Conservation (phyloP, 1,284 basidiomycete genomes). For the Leccinum pachyderme region DNA sequence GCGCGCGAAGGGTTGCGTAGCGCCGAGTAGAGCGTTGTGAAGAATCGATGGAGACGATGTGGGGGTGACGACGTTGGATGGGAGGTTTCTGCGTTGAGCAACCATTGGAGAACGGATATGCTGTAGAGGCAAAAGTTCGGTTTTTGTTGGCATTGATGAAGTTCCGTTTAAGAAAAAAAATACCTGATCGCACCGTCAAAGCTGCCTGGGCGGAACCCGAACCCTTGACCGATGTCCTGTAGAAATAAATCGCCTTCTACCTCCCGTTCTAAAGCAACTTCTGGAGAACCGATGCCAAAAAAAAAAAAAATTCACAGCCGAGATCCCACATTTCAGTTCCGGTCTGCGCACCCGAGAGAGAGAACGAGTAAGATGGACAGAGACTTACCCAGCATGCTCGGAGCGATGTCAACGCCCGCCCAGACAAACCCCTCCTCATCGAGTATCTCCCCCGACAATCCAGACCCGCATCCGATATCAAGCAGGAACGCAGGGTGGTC, state of each 20-base stretch:
- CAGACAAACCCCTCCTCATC: conserved; percentile 94
- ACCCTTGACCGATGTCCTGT: conserved; percentile 91
- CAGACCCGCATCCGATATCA: conserved; percentile 98
- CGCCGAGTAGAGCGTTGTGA: conserved; percentile 92
- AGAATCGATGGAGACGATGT: conserved; percentile 89
- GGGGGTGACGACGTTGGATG: conserved; percentile 90
- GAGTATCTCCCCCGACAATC: conserved; percentile 95
- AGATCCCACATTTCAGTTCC: not conserved
- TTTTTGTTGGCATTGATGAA: not conserved
- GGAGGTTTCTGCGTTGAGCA: conserved; percentile 94
- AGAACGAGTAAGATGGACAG: not conserved
- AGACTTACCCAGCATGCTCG: conserved; percentile 89
- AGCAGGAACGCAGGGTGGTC: conserved; percentile 81
- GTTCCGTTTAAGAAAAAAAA: not conserved
- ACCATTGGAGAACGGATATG: conserved; percentile 98
- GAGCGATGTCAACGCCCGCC: conserved; percentile 94
- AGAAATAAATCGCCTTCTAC: conserved; percentile 92
- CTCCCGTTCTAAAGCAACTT: conserved; percentile 91
- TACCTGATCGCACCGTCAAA: conserved; percentile 98
- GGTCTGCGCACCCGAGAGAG: not conserved
- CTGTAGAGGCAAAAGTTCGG: conserved; percentile 40
- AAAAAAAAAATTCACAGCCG: not conserved
- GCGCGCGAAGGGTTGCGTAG: conserved; percentile 92
- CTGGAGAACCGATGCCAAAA: conserved; percentile 39
- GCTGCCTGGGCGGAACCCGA: conserved; percentile 92